Evolutionary conservation across 345 rosid genomes (phyloP).

Genomic region (Brassica rapa): DNA sequence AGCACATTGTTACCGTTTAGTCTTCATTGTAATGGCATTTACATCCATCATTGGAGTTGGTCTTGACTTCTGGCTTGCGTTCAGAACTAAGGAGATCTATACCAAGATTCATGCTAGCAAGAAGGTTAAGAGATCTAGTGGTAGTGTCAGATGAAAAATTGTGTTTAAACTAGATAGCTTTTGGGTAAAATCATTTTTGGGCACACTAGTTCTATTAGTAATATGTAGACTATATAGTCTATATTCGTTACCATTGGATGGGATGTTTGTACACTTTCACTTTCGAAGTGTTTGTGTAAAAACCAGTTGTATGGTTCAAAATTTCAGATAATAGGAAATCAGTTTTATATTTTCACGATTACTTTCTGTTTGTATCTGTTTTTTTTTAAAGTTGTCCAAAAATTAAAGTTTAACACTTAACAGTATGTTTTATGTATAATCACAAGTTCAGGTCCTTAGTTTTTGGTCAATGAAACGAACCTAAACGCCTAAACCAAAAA

Average conservation of each 20-base stretch:
- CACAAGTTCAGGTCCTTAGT: not conserved
- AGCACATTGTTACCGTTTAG: constrained; percentile 50
- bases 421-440: not conserved
- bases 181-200: constrained; percentile 10
- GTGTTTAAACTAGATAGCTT: not conserved
- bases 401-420: too few species aligned
- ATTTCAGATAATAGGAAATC: too few species aligned
- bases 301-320: too few species aligned
- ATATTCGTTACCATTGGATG: not conserved
- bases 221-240: not conserved
- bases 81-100: constrained; percentile 50
- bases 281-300: not conserved
- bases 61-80: constrained; percentile 46
- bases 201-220: not conserved
- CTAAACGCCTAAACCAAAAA: not conserved
- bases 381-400: too few species aligned
- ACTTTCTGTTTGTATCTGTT: too few species aligned
- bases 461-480: not conserved
- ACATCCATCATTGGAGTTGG: constrained; percentile 50
- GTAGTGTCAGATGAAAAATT: constrained; percentile 20
- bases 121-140: constrained; percentile 47
- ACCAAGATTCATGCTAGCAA: constrained; percentile 52
- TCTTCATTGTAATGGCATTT: constrained; percentile 52
- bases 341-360: too few species aligned
- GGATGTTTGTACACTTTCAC: too few species aligned